Base-by-base conservation (phyloP, 108 stramenopile species). In the Cylindrotheca closterium region DNA sequence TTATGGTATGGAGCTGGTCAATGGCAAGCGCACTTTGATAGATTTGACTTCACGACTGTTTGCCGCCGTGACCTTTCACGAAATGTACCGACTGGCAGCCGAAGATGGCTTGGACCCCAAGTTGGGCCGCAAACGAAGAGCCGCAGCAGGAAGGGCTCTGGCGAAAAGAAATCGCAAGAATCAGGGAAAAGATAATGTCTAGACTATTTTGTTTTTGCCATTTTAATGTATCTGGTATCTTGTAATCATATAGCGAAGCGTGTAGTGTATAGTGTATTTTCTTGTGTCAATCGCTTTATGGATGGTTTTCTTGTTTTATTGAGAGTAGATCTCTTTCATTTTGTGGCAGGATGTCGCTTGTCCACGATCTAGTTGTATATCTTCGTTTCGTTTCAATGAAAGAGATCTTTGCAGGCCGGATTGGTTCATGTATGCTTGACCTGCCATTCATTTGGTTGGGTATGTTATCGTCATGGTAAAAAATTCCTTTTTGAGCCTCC, bases 1-100 rank as follows among this genome's bases (percentile, higher is more conserved):
- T 68, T 92, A 87, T 57, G 91, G 91, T 0, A 92, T 92, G 87
- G 87, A 92, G 60, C 67, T 89, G 12, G 84, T 92, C 26, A 89
- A 86, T 70, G 67, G 77, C 19, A 56, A 73, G 47, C 70, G 80
- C 10, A 92, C 91, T 17, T 74, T 92, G 60, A 56, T 58, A 33
- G 86, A 87, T 56, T 56, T 92, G 30, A 48, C 63, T 12, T 63
- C 48, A 17, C 83, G 76, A 24, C 63, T 89, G 50, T 92, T 80
- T 55, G 79, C 82, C 42, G 91, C 91, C 0, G 91, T 92, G 8
- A 92, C 91, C 2, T 92, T 79, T 54, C 91, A 92, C 53, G 91
- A 92, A 67, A 83, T 92, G 81, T 92, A 88, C 52, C 51, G 63
- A 1, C 83, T 88, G 60, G 91, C 91, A 22, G 91, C 91, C 29